Conservation (phyloP, 2,329 filamentous ascomycete genomes). For the Nemania abortiva region DNA sequence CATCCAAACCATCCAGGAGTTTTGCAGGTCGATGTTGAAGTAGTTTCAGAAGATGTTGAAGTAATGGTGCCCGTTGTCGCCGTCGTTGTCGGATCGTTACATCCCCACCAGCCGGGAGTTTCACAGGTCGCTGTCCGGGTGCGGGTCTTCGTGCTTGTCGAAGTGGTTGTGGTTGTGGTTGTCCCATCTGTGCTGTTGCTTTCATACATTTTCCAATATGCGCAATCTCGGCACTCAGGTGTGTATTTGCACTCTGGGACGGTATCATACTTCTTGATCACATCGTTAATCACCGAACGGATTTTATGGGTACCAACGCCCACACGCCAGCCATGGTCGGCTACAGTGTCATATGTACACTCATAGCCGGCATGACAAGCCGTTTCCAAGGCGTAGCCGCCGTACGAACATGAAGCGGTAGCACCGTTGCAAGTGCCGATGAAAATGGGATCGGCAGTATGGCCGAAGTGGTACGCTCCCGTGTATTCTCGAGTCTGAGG, state of each 20-base stretch:
- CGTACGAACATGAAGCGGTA: conserved; percentile 88
- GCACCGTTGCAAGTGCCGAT: conserved; percentile 94
- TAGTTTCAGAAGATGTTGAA: conserved; percentile 56
- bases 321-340: conserved; percentile 91
- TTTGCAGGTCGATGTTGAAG: conserved; percentile 66
- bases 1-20: conserved; percentile 77
- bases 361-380: conserved; percentile 90
- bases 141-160: conserved; percentile 69
- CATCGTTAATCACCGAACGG: conserved; percentile 85
- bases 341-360: conserved; percentile 93
- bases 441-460: conserved; percentile 94
- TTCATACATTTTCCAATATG: conserved; percentile 93
- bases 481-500: conserved; percentile 80
- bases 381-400: conserved; percentile 92
- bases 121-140: conserved; percentile 88
- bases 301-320: conserved; percentile 94
- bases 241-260: conserved; percentile 83
- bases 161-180: conserved; percentile 64
- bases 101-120: conserved; percentile 92
- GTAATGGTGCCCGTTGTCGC: conserved; percentile 59
- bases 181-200: conserved; percentile 89
- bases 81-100: conserved; percentile 72
- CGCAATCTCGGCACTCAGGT: conserved; percentile 87
- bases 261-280: conserved; percentile 83
- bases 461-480: conserved; percentile 89